Conservation (phyloP, 1,284 basidiomycete genomes). For the Naganishia cerealis region DNA sequence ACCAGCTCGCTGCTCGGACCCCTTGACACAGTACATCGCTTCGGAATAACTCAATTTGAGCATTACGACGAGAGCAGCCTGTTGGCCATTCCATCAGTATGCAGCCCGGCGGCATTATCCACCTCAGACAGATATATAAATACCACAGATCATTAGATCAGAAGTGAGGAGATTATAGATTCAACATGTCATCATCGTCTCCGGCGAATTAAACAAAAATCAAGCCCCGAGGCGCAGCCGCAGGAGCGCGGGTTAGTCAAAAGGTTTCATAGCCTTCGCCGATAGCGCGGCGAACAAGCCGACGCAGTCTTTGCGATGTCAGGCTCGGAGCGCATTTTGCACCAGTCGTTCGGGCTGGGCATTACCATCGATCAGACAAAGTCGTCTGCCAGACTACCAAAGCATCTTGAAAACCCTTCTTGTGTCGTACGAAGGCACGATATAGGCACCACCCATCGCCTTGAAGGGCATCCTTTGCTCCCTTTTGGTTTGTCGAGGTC, state of each 20-base stretch:
- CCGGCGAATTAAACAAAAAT: constrained; percentile 1
- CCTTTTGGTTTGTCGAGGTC: not conserved
- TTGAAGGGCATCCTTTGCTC: constrained; percentile 2
- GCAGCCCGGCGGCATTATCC: too few species aligned
- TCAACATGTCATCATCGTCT: constrained; percentile 1
- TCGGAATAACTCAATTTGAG: too few species aligned
- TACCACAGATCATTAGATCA: not conserved
- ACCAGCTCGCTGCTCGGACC: not conserved
- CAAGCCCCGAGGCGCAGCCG: not conserved
- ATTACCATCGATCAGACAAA: not conserved
- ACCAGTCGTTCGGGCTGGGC: constrained; percentile 5
- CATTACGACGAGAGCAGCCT: too few species aligned
- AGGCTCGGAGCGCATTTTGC: not conserved
- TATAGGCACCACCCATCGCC: not conserved
- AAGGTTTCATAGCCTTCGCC: not conserved
- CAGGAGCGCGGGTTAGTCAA: not conserved
- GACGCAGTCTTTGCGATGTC: not conserved
- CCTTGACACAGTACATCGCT: too few species aligned
- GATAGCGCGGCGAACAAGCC: not conserved
- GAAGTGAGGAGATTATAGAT: not conserved
- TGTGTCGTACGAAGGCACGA: not conserved
- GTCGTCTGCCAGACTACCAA: not conserved
- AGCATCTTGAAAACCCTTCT: not conserved
- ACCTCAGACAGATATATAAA: too few species aligned
- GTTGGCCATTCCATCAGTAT: too few species aligned